These are phyloP conservation scores for Barnettozyma sp. DNA, from an alignment of 805 yeast species.

Conservation along the genomic window DNA sequence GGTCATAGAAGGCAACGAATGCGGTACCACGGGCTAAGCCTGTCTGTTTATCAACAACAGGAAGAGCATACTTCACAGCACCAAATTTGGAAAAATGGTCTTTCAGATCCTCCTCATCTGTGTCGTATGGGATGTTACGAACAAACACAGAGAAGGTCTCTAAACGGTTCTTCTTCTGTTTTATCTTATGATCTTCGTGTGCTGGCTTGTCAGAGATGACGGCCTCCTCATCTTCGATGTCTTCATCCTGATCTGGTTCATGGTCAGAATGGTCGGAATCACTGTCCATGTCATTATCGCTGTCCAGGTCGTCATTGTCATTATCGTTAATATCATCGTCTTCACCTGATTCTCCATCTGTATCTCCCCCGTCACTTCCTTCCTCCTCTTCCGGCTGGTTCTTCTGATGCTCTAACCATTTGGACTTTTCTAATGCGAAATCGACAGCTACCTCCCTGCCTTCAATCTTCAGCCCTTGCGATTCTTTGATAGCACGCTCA, in stretches of 20 bases:
- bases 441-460: slow-evolving; percentile 93
- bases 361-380: slow-evolving; percentile 28
- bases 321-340: slow-evolving; percentile 16
- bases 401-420: slow-evolving; percentile 61
- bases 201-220: no score
- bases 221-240: slow-evolving; percentile 26
- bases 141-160: slow-evolving; percentile 75
- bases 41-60: slow-evolving; percentile 80
- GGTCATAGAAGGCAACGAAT: slow-evolving; percentile 74
- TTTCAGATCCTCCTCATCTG: slow-evolving; percentile 68
- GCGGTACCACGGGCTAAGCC: slow-evolving; percentile 93
- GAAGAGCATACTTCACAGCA: slow-evolving; percentile 83
- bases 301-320: slow-evolving; percentile 26
- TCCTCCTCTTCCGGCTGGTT: slow-evolving; percentile 35
- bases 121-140: slow-evolving; percentile 91
- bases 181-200: no score
- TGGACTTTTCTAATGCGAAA: slow-evolving; percentile 82
- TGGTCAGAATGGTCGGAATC: slow-evolving; percentile 23
- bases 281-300: slow-evolving; percentile 24
- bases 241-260: slow-evolving; percentile 3
- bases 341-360: slow-evolving; percentile 26
- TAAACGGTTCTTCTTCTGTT: slow-evolving; percentile 50
- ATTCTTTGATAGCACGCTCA: slow-evolving; percentile 68
- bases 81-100: slow-evolving; percentile 84
- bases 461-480: slow-evolving; percentile 69